Conservation (phyloP, 441 rosid species). For the Erodium trifolium region DNA sequence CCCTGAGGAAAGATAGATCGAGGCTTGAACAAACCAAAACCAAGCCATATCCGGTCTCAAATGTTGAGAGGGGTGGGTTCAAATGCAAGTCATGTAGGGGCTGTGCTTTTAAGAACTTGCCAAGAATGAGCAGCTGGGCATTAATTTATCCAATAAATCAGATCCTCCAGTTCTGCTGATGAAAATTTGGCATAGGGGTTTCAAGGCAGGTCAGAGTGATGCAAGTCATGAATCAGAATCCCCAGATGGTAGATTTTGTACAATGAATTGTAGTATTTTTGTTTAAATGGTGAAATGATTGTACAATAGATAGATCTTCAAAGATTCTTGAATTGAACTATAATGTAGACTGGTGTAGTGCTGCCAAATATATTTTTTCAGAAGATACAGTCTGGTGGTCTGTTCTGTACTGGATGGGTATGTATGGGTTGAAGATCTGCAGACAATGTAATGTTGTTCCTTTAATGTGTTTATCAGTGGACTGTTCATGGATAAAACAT, state of each 20-base stretch:
- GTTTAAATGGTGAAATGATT: not conserved
- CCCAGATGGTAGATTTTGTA: slow-evolving; percentile 6
- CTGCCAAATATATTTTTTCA: too few species aligned
- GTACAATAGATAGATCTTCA: not conserved
- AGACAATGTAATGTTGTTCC: not conserved
- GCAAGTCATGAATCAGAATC: slow-evolving; percentile 3
- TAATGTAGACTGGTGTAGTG: not conserved
- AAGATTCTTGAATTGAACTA: not conserved
- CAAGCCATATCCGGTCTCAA: too few species aligned
- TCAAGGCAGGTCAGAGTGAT: not conserved
- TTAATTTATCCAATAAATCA: not conserved
- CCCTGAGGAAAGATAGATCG: slow-evolving; percentile 10
- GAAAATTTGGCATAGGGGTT: too few species aligned
- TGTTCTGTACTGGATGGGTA: too few species aligned
- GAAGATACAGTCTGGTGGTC: too few species aligned
- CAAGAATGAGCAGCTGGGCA: not conserved
- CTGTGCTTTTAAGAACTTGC: not conserved
- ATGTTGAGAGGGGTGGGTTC: too few species aligned
- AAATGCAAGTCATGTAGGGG: too few species aligned
- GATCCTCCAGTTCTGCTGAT: too few species aligned
- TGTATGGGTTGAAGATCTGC: too few species aligned
- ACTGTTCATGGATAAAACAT: not conserved
- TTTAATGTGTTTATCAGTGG: too few species aligned
- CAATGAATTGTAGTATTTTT: not conserved
- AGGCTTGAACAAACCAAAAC: not conserved